Conservation (phyloP, 1,284 basidiomycete genomes). For the Limonomyces culmigenus region DNA sequence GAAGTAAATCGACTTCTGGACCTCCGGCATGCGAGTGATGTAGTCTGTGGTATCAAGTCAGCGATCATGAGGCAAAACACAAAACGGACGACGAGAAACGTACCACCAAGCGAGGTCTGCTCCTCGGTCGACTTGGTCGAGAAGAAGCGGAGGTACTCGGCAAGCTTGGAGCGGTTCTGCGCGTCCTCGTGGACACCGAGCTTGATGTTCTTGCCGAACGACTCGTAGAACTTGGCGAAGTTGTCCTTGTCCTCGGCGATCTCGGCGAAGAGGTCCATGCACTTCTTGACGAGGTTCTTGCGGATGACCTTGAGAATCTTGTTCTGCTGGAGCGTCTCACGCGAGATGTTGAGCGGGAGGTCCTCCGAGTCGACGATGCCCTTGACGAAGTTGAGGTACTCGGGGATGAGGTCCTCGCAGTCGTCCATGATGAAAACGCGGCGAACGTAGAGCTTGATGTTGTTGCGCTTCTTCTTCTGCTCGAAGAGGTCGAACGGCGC, state of each 20-base stretch:
- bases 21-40: constrained; percentile 98
- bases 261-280: constrained; percentile 88
- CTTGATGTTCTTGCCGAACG: constrained; percentile 96
- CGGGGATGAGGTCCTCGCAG: constrained; percentile 98
- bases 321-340: constrained; percentile 99
- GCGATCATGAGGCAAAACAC: not conserved
- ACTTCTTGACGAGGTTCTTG: constrained; percentile 98
- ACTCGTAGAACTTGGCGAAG: constrained; percentile 93
- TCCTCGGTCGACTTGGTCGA: constrained; percentile 93
- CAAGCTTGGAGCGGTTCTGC: constrained; percentile 97
- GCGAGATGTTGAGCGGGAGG: constrained; percentile 98
- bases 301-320: constrained; percentile 99
- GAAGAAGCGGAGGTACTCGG: constrained; percentile 98
- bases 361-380: constrained; percentile 99
- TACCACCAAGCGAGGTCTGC: constrained; percentile 86
- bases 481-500: constrained; percentile 99
- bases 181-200: constrained; percentile 99
- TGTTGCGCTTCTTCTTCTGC: constrained; percentile 99
- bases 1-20: constrained; percentile 99
- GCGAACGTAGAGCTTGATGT: constrained; percentile 99
- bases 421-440: constrained; percentile 99
- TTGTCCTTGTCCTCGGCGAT: constrained; percentile 99
- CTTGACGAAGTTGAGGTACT: constrained; percentile 99
- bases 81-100: constrained; percentile 9
- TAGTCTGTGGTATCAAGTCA: constrained; percentile 48